phyloP scores from a whole-genome alignment of 331 rosid genomes.

The Ulmus americana region DNA sequence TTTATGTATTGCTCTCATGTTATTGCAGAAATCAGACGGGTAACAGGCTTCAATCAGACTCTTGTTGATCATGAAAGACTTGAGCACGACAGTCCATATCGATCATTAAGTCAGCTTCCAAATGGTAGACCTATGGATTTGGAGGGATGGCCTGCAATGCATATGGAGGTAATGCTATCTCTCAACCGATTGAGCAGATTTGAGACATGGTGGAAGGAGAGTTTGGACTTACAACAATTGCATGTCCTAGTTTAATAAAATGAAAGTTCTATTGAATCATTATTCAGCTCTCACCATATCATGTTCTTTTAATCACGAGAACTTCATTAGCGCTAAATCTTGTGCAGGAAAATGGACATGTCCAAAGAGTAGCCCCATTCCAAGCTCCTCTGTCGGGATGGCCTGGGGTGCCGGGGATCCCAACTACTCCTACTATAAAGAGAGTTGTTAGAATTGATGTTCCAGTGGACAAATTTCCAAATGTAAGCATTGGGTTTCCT shows the following conservation, averaged over 20 bases:
- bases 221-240: no score
- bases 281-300: background rate
- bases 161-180: constrained; percentile 52
- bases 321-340: constrained; percentile 14
- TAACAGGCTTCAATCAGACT: constrained; percentile 52
- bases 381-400: constrained; percentile 64
- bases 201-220: no score
- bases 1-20: background rate
- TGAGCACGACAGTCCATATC: constrained; percentile 63
- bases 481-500: constrained; percentile 43
- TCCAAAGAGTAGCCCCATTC: constrained; percentile 50
- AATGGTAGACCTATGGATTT: constrained; percentile 61
- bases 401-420: constrained; percentile 71
- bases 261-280: background rate
- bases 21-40: constrained; percentile 65
- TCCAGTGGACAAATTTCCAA: constrained; percentile 86
- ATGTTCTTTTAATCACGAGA: background rate
- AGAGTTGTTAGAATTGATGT: constrained; percentile 83
- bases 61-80: constrained; percentile 60
- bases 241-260: background rate
- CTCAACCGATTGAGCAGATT: no score
- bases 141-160: constrained; percentile 71
- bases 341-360: constrained; percentile 62
- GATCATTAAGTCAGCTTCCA: constrained; percentile 52
- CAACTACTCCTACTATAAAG: constrained; percentile 64